phyloP scores from a whole-genome alignment of 2,329 filamentous ascomycete species.

The Penicillium janthinellum region DNA sequence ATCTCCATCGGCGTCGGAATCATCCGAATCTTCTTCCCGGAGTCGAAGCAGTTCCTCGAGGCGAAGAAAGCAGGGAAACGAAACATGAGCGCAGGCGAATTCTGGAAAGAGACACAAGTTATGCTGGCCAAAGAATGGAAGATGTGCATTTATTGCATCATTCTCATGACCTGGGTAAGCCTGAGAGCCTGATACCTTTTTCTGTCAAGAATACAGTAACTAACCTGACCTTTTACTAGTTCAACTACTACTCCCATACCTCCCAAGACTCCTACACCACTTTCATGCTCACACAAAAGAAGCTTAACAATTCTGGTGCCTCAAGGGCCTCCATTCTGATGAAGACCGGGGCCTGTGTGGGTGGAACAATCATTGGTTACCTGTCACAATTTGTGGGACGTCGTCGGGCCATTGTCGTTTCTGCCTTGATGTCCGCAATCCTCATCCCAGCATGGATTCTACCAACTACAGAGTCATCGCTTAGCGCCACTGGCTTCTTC shows the following conservation, averaged over 20 bases:
- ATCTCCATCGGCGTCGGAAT: constrained; percentile 60
- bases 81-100: constrained; percentile 49
- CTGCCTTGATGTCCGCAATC: constrained; percentile 66
- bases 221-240: constrained; percentile 30
- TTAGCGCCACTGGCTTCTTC: constrained; percentile 40
- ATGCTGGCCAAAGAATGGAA: constrained; percentile 74
- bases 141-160: constrained; percentile 74
- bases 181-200: background rate
- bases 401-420: constrained; percentile 55
- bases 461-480: constrained; percentile 32
- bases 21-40: constrained; percentile 68
- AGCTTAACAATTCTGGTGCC: constrained; percentile 63
- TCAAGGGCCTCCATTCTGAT: constrained; percentile 78
- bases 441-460: constrained; percentile 76
- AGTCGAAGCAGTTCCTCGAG: constrained; percentile 74
- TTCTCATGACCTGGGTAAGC: constrained; percentile 70
- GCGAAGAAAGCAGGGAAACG: constrained; percentile 64
- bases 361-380: constrained; percentile 58
- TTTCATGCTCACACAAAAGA: constrained; percentile 74
- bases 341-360: constrained; percentile 76
- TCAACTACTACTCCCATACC: constrained; percentile 75
- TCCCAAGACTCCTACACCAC: constrained; percentile 81
- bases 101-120: constrained; percentile 68
- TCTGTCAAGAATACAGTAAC: background rate
- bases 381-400: constrained; percentile 74